These are phyloP conservation scores for Leishmania guyanensis DNA, from an alignment of 208 protist species.

Conservation along the genomic window DNA sequence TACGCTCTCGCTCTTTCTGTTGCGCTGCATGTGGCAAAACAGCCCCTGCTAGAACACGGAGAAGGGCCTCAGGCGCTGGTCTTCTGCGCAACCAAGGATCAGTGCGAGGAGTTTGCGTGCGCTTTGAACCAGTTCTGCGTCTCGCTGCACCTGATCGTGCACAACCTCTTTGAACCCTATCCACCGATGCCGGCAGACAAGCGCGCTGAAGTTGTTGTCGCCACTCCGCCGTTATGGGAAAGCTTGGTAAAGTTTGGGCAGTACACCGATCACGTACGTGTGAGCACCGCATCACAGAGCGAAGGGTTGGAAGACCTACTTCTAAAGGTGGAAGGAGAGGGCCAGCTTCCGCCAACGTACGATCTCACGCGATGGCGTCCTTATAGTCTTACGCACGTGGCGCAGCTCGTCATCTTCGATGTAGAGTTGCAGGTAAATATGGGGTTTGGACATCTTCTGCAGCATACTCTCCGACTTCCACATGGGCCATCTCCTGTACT, in stretches of 20 bases:
- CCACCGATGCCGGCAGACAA: conserved; percentile 59
- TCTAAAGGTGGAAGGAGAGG: conserved; percentile 32
- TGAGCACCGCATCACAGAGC: conserved; percentile 4
- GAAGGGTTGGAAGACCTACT: conserved; percentile 65
- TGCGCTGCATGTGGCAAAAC: conserved; percentile 56
- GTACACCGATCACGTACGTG: not conserved
- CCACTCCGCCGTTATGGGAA: conserved; percentile 72
- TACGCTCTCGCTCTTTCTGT: conserved; percentile 61
- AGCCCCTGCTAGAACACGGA: conserved; percentile 58
- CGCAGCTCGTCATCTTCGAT: conserved; percentile 68
- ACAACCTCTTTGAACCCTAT: conserved; percentile 80
- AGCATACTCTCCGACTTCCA: conserved; percentile 7
- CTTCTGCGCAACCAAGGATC: conserved; percentile 72
- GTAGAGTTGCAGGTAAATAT: conserved; percentile 57
- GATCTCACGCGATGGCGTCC: conserved; percentile 65
- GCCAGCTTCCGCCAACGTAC: conserved; percentile 42
- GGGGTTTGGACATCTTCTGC: conserved; percentile 45
- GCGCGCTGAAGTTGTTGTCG: conserved; percentile 78
- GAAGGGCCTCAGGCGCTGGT: conserved; percentile 73
- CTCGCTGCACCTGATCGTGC: conserved; percentile 73
- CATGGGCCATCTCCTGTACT: not conserved
- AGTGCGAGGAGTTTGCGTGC: conserved; percentile 66
- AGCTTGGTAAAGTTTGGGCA: conserved; percentile 35
- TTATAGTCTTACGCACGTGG: conserved; percentile 53
- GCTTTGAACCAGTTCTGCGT: conserved; percentile 51